A percentile compares a stretch with the other conserved stretches of the same genome.
Evolutionary conservation across 2,329 filamentous ascomycete species (phyloP).

Genomic region (Ceratocystis lukuohia): DNA sequence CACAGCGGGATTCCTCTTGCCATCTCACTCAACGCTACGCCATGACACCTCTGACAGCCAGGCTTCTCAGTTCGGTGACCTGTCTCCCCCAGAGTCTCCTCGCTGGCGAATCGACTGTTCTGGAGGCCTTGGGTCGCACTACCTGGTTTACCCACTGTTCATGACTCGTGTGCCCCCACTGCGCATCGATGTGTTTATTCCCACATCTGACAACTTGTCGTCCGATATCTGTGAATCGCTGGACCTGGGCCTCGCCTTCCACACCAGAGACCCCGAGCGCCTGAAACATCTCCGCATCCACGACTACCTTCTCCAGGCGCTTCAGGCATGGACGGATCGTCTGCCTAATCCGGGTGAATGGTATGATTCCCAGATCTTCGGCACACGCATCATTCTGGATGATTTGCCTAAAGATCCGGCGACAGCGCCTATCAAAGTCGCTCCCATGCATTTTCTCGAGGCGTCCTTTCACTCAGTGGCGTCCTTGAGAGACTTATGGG

Average conservation of each 20-base stretch:
- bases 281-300: constrained; percentile 39
- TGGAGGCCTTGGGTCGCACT: constrained; percentile 43
- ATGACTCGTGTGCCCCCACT: constrained; percentile 34
- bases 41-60: too few species aligned
- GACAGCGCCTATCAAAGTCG: constrained; percentile 35
- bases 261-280: constrained; percentile 38
- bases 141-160: constrained; percentile 43
- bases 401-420: constrained; percentile 36
- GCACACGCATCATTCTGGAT: constrained; percentile 42
- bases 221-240: constrained; percentile 34
- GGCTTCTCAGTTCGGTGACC: constrained; percentile 37
- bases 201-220: constrained; percentile 34
- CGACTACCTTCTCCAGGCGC: constrained; percentile 39
- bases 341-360: constrained; percentile 25
- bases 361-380: constrained; percentile 41
- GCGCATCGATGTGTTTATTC: constrained; percentile 45
- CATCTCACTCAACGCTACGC: neutral
- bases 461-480: constrained; percentile 35
- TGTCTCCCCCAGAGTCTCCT: constrained; percentile 32
- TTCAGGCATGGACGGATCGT: constrained; percentile 37
- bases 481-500: constrained; percentile 34
- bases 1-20: constrained; percentile 36
- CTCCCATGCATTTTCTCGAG: constrained; percentile 41
- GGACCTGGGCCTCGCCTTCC: constrained; percentile 39
- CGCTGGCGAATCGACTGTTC: constrained; percentile 48